Conservation (phyloP, 805 yeast species). For the Metschnikowia dekortorum region DNA sequence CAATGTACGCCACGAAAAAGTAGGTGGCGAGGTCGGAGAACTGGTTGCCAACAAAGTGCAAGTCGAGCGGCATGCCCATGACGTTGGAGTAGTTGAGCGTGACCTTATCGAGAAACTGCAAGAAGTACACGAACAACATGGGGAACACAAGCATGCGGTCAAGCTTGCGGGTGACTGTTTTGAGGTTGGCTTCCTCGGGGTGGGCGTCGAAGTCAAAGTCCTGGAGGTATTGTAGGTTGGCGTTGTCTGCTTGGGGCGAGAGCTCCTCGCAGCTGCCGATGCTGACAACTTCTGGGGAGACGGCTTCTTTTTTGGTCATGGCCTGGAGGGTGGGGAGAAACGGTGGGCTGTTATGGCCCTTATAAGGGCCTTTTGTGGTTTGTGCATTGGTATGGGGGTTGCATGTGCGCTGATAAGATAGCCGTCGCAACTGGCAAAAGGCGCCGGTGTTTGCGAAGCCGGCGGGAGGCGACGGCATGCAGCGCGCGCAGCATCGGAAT, state of each 20-base stretch:
- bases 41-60: conserved; percentile 14
- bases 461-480: too few species aligned
- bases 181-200: conserved; percentile 13
- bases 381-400: neutral
- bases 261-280: conserved; percentile 1
- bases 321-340: neutral
- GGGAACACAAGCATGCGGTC: conserved; percentile 15
- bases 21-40: conserved; percentile 15
- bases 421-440: conserved; percentile 3
- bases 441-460: neutral
- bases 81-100: conserved; percentile 16
- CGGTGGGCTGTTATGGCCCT: neutral
- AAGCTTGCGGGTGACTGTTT: conserved; percentile 11
- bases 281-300: conserved; percentile 3
- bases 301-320: neutral
- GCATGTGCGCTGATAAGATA: neutral
- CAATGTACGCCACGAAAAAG: conserved; percentile 16
- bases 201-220: conserved; percentile 16
- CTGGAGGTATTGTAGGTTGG: conserved; percentile 13
- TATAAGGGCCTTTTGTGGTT: neutral
- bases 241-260: conserved; percentile 4
- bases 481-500: too few species aligned
- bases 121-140: conserved; percentile 12
- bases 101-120: conserved; percentile 18
- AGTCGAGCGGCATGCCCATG: conserved; percentile 15